A percentile compares a stretch with the other conserved stretches of the same genome.
These are phyloP conservation scores for Dothideomycetes sp. DNA, from an alignment of 2,329 filamentous ascomycete species.

Conservation along the genomic window DNA sequence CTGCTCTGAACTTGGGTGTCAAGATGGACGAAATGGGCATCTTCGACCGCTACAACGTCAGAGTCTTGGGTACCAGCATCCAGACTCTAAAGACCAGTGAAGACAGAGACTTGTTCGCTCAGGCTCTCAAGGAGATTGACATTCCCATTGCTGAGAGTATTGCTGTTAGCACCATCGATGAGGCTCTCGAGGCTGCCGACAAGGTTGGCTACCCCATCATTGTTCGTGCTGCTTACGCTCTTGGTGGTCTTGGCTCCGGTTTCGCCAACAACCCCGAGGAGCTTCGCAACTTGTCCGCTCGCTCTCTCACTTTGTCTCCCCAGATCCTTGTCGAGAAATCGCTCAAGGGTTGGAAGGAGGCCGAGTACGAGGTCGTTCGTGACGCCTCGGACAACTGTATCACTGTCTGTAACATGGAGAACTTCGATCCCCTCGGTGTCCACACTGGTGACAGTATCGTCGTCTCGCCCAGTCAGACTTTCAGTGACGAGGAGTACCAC, in stretches of 20 bases:
- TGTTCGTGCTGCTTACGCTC: constrained; percentile 89
- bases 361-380: constrained; percentile 96
- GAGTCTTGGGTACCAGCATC: constrained; percentile 90
- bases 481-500: constrained; percentile 98
- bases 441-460: constrained; percentile 99
- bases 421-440: constrained; percentile 94
- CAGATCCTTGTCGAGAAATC: constrained; percentile 98
- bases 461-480: constrained; percentile 89
- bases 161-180: constrained; percentile 82
- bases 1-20: constrained; percentile 90
- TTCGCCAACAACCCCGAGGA: constrained; percentile 94
- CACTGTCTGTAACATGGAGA: constrained; percentile 98
- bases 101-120: constrained; percentile 91
- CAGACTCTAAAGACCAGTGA: constrained; percentile 90
- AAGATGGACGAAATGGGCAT: constrained; percentile 94
- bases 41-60: constrained; percentile 90
- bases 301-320: constrained; percentile 84
- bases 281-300: constrained; percentile 83
- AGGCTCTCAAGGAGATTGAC: constrained; percentile 91
- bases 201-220: constrained; percentile 94
- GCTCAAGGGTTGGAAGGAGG: constrained; percentile 98
- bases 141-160: constrained; percentile 97
- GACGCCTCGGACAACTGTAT: constrained; percentile 98
- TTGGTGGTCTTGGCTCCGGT: constrained; percentile 90
- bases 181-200: constrained; percentile 79